Percentiles rank a stretch among this genome's conserved stretches.
These are phyloP conservation scores for Ganoderma meredithae DNA, from an alignment of 1,284 basidiomycete genomes.

Conservation along the genomic window DNA sequence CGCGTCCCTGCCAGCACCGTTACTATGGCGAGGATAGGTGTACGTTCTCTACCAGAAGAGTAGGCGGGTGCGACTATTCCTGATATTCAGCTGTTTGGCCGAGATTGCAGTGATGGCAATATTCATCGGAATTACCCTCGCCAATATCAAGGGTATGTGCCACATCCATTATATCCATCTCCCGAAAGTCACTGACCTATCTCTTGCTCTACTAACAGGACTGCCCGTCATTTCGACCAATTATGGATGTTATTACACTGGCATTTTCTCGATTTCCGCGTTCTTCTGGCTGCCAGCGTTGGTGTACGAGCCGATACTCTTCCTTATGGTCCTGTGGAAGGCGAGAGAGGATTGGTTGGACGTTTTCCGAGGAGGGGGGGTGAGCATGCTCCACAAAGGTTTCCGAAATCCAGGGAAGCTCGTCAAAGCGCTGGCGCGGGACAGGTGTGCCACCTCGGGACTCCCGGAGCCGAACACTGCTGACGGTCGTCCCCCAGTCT, in stretches of 20 bases:
- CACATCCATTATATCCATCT: neutral
- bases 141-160: slow-evolving; percentile 29
- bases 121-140: slow-evolving; percentile 36
- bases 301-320: slow-evolving; percentile 38
- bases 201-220: slow-evolving; percentile 18
- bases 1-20: too few species aligned
- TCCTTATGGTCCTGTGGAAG: slow-evolving; percentile 37
- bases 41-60: slow-evolving; percentile 38
- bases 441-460: slow-evolving; percentile 1
- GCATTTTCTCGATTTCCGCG: slow-evolving; percentile 33
- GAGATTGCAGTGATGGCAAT: slow-evolving; percentile 35
- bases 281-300: slow-evolving; percentile 40
- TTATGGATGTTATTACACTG: slow-evolving; percentile 38
- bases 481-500: slow-evolving; percentile 19
- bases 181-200: neutral
- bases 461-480: neutral
- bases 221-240: slow-evolving; percentile 38
- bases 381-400: neutral
- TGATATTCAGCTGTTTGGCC: slow-evolving; percentile 27
- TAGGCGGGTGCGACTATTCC: slow-evolving; percentile 27
- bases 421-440: slow-evolving; percentile 2
- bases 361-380: neutral
- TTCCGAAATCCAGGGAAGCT: neutral
- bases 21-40: slow-evolving; percentile 27
- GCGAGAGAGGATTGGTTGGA: slow-evolving; percentile 25